A percentile compares a stretch with the other conserved stretches of the same genome.
phyloP scores from a whole-genome alignment of 2,329 filamentous ascomycete genomes.

The Penicillium concentricum region DNA sequence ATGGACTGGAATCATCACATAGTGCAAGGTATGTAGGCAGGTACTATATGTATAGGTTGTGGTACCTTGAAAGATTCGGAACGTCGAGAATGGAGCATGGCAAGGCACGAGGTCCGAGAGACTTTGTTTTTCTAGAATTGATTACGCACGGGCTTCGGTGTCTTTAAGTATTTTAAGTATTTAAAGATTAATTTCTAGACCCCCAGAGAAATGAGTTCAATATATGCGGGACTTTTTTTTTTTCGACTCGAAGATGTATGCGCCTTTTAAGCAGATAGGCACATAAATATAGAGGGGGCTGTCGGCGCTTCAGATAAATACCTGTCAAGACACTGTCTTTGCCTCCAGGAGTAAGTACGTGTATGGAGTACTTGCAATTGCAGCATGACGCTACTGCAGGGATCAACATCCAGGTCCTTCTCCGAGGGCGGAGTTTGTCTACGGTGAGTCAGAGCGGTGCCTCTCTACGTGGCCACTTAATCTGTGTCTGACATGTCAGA shows the following conservation, averaged over 20 bases:
- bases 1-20: not conserved
- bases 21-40: not conserved
- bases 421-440: not conserved
- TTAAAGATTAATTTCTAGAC: not conserved
- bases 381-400: conserved; percentile 27
- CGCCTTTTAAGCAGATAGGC: conserved; percentile 12
- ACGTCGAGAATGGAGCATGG: not conserved
- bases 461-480: conserved; percentile 1
- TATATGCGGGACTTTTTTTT: not conserved
- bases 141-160: not conserved
- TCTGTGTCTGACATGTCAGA: conserved; percentile 8
- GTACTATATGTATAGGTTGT: not conserved
- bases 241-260: conserved; percentile 7
- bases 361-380: not conserved
- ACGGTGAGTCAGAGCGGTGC: conserved; percentile 19
- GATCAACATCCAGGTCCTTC: conserved; percentile 9
- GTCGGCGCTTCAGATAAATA: not conserved
- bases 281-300: not conserved
- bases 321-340: not conserved
- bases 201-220: not conserved
- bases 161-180: not conserved
- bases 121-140: conserved; percentile 1
- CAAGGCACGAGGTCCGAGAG: conserved; percentile 2
- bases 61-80: not conserved
- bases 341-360: not conserved